phyloP scores from a whole-genome alignment of 2,329 filamentous ascomycete genomes.

The Alternaria angustiovoidea region DNA sequence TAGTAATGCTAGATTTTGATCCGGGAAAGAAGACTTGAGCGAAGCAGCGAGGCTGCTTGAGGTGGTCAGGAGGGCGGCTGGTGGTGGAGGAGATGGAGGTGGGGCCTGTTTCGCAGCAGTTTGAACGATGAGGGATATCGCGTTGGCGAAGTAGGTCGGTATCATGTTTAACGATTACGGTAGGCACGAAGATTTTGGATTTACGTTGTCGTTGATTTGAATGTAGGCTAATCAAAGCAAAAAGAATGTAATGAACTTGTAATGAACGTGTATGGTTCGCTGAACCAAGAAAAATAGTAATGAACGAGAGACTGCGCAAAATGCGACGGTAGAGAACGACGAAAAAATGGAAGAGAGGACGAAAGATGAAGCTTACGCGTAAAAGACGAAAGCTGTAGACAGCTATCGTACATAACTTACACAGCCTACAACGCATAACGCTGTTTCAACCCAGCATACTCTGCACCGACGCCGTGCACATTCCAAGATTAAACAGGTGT shows the following conservation, averaged over 20 bases:
- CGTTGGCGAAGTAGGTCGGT: constrained; percentile 10
- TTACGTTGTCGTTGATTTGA: neutral
- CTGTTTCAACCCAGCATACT: constrained; percentile 3
- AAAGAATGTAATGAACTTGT: constrained; percentile 2
- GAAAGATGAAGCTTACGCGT: neutral
- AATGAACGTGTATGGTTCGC: neutral
- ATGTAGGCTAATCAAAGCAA: neutral
- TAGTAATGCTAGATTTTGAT: constrained; percentile 29
- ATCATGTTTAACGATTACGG: constrained; percentile 7
- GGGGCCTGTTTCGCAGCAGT: constrained; percentile 4
- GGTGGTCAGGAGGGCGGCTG: constrained; percentile 21
- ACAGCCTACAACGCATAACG: constrained; percentile 1
- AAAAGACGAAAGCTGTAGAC: neutral
- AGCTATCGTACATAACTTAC: constrained; percentile 1
- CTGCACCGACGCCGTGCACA: constrained; percentile 1
- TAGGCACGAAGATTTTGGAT: neutral
- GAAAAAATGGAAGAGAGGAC: neutral
- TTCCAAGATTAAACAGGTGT: neutral
- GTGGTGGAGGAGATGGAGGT: constrained; percentile 14
- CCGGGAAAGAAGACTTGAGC: constrained; percentile 27
- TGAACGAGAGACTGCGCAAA: constrained; percentile 3
- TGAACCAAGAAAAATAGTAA: neutral
- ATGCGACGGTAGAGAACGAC: neutral
- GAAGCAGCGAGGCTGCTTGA: constrained; percentile 27
- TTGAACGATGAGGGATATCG: constrained; percentile 8